Percentiles rank a stretch among this genome's conserved stretches.
Conservation (phyloP, 352 stramenopile species). For the Pythium phragmitis region DNA sequence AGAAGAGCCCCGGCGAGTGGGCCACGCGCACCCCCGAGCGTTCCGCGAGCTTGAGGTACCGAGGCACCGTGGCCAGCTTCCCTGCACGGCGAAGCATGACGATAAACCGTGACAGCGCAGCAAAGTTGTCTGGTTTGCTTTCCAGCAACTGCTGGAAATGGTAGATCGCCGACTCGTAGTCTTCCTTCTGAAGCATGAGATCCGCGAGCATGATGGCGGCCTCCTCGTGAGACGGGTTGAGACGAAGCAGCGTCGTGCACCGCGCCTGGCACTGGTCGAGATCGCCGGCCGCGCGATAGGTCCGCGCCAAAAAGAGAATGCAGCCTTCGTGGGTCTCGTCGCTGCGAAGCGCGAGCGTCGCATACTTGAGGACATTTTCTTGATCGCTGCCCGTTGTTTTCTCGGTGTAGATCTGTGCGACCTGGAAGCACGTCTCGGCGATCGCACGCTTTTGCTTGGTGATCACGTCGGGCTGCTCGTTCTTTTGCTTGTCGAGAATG, state of each 20-base stretch:
- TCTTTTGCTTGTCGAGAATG: slow-evolving; percentile 77
- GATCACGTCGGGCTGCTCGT: slow-evolving; percentile 81
- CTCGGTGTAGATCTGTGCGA: slow-evolving; percentile 67
- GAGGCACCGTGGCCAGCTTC: slow-evolving; percentile 66
- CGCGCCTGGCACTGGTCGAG: slow-evolving; percentile 84
- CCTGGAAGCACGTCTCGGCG: slow-evolving; percentile 82
- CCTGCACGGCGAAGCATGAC: slow-evolving; percentile 84
- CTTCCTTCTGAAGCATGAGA: slow-evolving; percentile 86
- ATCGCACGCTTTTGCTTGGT: slow-evolving; percentile 68
- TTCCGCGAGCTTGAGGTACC: slow-evolving; percentile 86
- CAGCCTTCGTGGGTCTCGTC: slow-evolving; percentile 80
- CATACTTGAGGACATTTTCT: slow-evolving; percentile 82
- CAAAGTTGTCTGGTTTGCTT: slow-evolving; percentile 89
- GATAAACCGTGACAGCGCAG: slow-evolving; percentile 86
- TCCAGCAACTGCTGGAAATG: slow-evolving; percentile 90
- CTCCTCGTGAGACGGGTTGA: slow-evolving; percentile 84
- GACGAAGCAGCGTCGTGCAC: slow-evolving; percentile 78
- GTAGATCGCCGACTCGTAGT: slow-evolving; percentile 87
- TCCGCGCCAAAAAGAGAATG: slow-evolving; percentile 82
- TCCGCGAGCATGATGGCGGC: slow-evolving; percentile 91
- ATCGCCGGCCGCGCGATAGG: slow-evolving; percentile 70
- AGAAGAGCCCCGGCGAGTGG: slow-evolving; percentile 85
- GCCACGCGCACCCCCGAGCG: slow-evolving; percentile 57
- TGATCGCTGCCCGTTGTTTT: slow-evolving; percentile 28
- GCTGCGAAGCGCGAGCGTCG: slow-evolving; percentile 66